Evolutionary conservation across 108 stramenopile genomes (phyloP), one percentile per base, ranked within the genome.

Genomic region (Parietichytrium sp.): DNA sequence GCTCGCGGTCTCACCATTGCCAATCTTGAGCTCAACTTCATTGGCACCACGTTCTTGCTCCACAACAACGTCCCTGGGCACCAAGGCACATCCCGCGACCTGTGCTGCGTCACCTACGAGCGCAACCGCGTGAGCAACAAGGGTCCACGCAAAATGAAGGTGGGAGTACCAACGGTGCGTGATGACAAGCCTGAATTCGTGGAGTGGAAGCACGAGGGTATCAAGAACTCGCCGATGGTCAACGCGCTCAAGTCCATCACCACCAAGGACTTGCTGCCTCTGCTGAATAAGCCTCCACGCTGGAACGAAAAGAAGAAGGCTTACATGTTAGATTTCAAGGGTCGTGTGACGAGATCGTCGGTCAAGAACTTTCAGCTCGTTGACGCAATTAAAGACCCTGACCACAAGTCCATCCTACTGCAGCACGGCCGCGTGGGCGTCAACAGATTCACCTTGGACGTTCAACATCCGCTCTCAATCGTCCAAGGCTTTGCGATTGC

Each of bases 401-500:
- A 90, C 31, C 90, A 90, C 49, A 87, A 85, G 55, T 42, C 38
- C 55, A 25, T 90, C 33, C 52, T 87, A 36, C 49, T 92, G 36
- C 91, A 90, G 81, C 89, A 89, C 54, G 91, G 90, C 31, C 78
- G 89, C 45, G 88, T 78, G 15, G 89, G 84, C 30, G 93, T 92
- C 61, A 92, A 95, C 78, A 91, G 91, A 51, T 93, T 93, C 83
- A 89, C 81, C 47, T 80, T 91, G 61, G 90, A 87, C 77, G 77
- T 91, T 29, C 89, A 90, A 81, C 93, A 87, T 84, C 94, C 94
- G 2, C 86, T 94, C 55, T 91, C 91, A 29, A 92, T 90, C 7
- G 86, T 95, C 30, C 94, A 95, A 83, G 94, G 93, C 10, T 95
- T 95, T 79, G 93, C 93, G 13, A 87, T 93, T 50, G 88, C 94